Base-by-base conservation (phyloP, 768 basidiomycete genomes). In the Boletellus ananas region DNA sequence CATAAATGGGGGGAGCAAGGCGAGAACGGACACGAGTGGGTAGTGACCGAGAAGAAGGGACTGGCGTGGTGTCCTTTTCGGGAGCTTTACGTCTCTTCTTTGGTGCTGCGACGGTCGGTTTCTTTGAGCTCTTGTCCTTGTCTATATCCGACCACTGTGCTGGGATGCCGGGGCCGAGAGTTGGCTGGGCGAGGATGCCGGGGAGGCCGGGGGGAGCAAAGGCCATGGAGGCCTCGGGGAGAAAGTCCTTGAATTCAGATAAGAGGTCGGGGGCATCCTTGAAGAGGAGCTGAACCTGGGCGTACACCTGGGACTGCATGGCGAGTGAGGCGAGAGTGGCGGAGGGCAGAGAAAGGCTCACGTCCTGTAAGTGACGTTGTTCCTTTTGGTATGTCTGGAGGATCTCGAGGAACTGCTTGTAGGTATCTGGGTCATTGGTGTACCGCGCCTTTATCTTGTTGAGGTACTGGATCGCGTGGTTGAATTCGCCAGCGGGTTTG, bases 371-470 rank as follows among this genome's bases (percentile, higher is more conserved):
- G 60, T 83, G 79, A 52, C 81, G 81, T 58, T 86, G 84, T 56
- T 94, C 89, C 64, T 89, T 90, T 63, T 90, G 87, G 71, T 91
- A 90, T 38, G 85, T 81, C 70, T 93, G 90, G 54, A 93, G 70
- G 41, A 93, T 89, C 71, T 93, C 90, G 58, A 93, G 71, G 62
- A 93, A 93, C 61, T 88, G 84, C 68, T 91, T 91, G 71, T 93
- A 93, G 29, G 87, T 94, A 60, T 93, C 91, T n/a, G 87, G 83
- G 52, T 96, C 93, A 56, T 87, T 83, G 11, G 81, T 71, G 68
- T 87, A 98, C 18, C 94, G 84, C 16, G 84, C 84, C 72, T 98
- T 98, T 75, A 99, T 98, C 75, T 94, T 95, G 79, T 96, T 97
- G 60, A 99, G 84, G 67, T 94, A 99, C 60, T 92, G 84, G 55